These are phyloP conservation scores for Salix caprea DNA, from an alignment of 345 rosid genomes.

Conservation along the genomic window DNA sequence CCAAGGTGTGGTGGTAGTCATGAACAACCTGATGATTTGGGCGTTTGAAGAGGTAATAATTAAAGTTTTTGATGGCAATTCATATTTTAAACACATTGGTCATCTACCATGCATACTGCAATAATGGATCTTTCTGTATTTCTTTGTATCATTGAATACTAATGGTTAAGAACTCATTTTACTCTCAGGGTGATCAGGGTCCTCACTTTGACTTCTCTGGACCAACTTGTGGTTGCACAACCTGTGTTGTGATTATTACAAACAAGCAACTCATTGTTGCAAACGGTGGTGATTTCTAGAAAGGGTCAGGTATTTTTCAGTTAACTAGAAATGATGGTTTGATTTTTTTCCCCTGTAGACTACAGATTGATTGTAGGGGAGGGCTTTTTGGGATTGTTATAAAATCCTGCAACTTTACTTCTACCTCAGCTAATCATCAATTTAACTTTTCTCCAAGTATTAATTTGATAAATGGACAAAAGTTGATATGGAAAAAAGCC, in stretches of 20 bases:
- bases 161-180: not conserved
- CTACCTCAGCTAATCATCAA: not conserved
- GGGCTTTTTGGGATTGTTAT: not conserved
- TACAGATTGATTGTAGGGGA: not conserved
- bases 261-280: slow-evolving; percentile 69
- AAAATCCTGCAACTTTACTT: not conserved
- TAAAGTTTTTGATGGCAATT: no score
- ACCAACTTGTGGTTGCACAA: slow-evolving; percentile 83
- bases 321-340: not conserved
- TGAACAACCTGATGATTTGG: slow-evolving; percentile 25
- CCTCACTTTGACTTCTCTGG: slow-evolving; percentile 95
- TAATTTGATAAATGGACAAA: not conserved
- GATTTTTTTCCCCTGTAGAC: not conserved
- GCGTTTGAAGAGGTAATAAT: slow-evolving; percentile 55
- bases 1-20: slow-evolving; percentile 55
- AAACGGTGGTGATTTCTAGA: slow-evolving; percentile 91
- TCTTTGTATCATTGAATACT: not conserved
- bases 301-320: slow-evolving; percentile 67
- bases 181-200: slow-evolving; percentile 43
- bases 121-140: not conserved
- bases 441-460: not conserved
- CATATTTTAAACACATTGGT: not conserved
- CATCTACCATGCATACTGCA: not conserved
- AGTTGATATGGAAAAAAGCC: no score
- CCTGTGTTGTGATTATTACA: slow-evolving; percentile 77